Evolutionary conservation across 2,329 filamentous ascomycete species (phyloP), one percentile per base, ranked within the genome.

Genomic region (Pseudocercospora crystallina): DNA sequence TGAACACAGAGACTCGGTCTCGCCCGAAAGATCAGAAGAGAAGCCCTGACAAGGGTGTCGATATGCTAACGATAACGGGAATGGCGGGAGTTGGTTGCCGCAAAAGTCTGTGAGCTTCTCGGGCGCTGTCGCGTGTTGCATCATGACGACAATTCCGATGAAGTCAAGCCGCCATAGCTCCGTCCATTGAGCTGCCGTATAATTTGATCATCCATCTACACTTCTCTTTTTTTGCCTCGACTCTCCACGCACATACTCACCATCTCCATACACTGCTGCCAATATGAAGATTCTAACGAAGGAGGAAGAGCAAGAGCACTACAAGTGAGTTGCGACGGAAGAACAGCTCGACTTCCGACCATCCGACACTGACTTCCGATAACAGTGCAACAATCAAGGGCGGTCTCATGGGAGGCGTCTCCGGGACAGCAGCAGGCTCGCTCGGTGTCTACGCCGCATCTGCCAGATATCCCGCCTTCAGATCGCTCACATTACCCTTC

Each of bases 241-340:
- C 26, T 29, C 43, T 15, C 13, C 10, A 4, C 34, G 15, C 29
- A 29, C 72, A 79, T 26, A 3, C 20, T 4, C 7, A 3, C 7
- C 3, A 7, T 26, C 20, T 26, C 20, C 3, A 26, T 26, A 26
- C 20, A 26, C 7, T 26, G 20, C 20, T 26, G 43, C 17, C 49
- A 64, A 42, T 57, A 99, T 97, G 94, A 97, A 96, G 86, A 79
- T 97, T 68, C 81, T 97, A 69, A 95, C 88, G 64, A 90, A 92
- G 71, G 90, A 96, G 82, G 89, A 96, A 76, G 91, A 96, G 75
- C 71, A 79, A 54, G 88, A 82, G 47, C 91, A 96, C 80, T 96
- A 95, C 81, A 75, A 78, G 81, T 84, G 73, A 43, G 74, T 60
- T 13, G 4, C 20, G 20, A 26, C 20, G 3, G 20, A 26, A 26